Conservation (phyloP, 257 asterid species). For the Solanum gandarillasii region DNA sequence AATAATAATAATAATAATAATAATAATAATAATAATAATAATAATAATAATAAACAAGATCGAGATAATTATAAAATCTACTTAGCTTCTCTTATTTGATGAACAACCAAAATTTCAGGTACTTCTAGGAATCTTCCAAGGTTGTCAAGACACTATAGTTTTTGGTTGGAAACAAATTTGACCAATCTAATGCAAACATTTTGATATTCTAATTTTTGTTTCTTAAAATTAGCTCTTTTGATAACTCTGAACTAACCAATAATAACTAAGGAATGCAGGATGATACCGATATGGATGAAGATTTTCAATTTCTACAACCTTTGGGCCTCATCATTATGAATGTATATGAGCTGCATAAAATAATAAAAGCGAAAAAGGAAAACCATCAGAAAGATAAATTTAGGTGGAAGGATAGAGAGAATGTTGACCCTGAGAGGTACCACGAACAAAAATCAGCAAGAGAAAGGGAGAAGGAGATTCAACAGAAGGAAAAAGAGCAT, state of each 20-base stretch:
- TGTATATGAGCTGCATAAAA: slow-evolving; percentile 58
- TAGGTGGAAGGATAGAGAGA: too few species aligned
- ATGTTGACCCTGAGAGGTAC: slow-evolving; percentile 14
- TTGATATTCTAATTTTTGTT: background rate
- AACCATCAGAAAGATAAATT: too few species aligned
- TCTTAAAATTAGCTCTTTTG: slow-evolving; percentile 15
- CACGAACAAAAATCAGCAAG: background rate
- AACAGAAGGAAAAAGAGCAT: too few species aligned
- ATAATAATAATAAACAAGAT: background rate
- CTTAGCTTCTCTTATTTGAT: background rate
- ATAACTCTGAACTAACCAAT: slow-evolving; percentile 15
- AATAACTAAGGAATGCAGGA: too few species aligned
- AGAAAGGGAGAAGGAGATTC: too few species aligned
- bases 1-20: too few species aligned
- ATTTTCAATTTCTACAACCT: slow-evolving; percentile 78
- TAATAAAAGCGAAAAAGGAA: slow-evolving; percentile 18
- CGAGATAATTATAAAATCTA: background rate
- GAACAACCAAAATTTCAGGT: too few species aligned
- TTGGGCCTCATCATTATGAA: slow-evolving; percentile 79
- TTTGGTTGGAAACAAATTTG: background rate
- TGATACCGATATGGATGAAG: background rate
- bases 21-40: too few species aligned
- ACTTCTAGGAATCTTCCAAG: background rate
- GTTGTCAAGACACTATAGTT: background rate
- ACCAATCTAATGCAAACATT: slow-evolving; percentile 17